A percentile compares a stretch with the other conserved stretches of the same genome.
phyloP scores from a whole-genome alignment of 352 stramenopile genomes.

The Globisporangium polare region DNA sequence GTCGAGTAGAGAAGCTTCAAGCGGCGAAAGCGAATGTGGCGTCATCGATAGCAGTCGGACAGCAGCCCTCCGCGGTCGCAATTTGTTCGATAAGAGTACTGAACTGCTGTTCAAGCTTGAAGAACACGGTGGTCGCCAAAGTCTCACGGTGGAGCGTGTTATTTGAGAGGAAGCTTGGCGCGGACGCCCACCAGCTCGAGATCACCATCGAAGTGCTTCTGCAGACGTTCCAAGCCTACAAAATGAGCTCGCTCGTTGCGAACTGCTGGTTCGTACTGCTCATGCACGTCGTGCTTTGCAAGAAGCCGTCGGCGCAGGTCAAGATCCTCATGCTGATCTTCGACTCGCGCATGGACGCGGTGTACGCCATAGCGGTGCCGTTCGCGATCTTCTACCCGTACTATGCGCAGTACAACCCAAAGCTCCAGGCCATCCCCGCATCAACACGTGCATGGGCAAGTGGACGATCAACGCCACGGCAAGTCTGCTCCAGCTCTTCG shows the following conservation, averaged over 20 bases:
- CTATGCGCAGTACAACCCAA: neutral
- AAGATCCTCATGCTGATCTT: neutral
- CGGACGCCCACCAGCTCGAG: neutral
- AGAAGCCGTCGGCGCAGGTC: neutral
- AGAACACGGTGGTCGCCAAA: neutral
- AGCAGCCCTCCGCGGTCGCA: neutral
- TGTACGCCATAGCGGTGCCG: neutral
- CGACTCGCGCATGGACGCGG: neutral
- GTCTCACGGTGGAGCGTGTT: neutral
- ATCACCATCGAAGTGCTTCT: neutral
- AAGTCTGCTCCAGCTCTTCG: neutral
- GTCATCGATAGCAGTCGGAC: neutral
- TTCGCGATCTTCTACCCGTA: neutral
- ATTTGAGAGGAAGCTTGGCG: neutral
- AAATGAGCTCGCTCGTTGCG: neutral
- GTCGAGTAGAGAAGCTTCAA: neutral
- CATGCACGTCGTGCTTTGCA: neutral
- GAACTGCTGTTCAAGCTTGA: neutral
- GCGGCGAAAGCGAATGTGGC: neutral
- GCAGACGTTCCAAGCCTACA: neutral
- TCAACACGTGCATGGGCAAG: neutral
- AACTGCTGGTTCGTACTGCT: slow-evolving; percentile 1
- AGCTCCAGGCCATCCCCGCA: neutral
- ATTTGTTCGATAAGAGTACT: neutral
- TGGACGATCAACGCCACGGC: neutral